A percentile compares a stretch with the other conserved stretches of the same genome.
phyloP scores from a whole-genome alignment of 306 rosid genomes.

The Castanospermum australe region DNA sequence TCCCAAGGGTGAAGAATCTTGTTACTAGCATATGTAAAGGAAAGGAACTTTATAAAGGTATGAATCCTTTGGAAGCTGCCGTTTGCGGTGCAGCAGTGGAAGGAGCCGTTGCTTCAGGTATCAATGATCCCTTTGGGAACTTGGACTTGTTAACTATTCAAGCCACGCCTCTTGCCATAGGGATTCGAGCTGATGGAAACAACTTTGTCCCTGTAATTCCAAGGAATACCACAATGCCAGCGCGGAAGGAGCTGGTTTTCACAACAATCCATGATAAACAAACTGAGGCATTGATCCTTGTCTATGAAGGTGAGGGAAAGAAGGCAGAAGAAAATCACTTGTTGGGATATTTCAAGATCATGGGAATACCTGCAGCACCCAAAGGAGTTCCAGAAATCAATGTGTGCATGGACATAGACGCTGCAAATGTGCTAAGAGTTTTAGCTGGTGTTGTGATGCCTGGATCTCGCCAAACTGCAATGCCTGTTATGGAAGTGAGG shows the following conservation, averaged over 20 bases:
- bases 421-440: slow-evolving; percentile 66
- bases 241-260: slow-evolving; percentile 64
- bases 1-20: slow-evolving; percentile 67
- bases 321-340: slow-evolving; percentile 66
- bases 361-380: slow-evolving; percentile 66
- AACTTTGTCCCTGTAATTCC: slow-evolving; percentile 64
- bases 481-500: slow-evolving; percentile 80
- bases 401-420: slow-evolving; percentile 81
- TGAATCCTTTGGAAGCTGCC: slow-evolving; percentile 80
- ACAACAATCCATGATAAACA: slow-evolving; percentile 77
- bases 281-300: slow-evolving; percentile 67
- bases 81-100: slow-evolving; percentile 85
- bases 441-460: slow-evolving; percentile 62
- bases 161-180: slow-evolving; percentile 75
- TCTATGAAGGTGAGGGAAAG: slow-evolving; percentile 73
- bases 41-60: slow-evolving; percentile 53
- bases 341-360: slow-evolving; percentile 78
- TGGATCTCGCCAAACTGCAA: slow-evolving; percentile 46
- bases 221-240: slow-evolving; percentile 75
- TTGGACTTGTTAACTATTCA: slow-evolving; percentile 81
- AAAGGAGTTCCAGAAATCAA: slow-evolving; percentile 74
- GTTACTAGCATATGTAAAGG: slow-evolving; percentile 41
- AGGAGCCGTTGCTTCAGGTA: slow-evolving; percentile 85
- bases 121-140: slow-evolving; percentile 73
- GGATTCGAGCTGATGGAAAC: slow-evolving; percentile 74